Evolutionary conservation across 352 stramenopile genomes (phyloP).

Genomic region (Plasmopara muralis): DNA sequence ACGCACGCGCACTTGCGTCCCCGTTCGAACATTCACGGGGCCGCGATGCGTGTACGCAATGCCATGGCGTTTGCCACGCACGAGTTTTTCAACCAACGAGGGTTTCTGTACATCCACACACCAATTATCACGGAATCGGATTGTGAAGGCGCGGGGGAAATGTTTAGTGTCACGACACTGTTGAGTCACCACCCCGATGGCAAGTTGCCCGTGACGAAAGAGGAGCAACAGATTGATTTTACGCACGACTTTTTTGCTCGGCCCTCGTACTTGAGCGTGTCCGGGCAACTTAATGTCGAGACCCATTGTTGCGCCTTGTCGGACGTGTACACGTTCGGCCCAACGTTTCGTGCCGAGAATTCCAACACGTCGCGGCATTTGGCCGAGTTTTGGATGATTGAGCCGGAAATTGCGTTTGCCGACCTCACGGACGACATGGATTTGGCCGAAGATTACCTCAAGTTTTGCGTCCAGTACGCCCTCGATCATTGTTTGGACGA

Average conservation of each 20-base stretch:
- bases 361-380: slow-evolving; percentile 97
- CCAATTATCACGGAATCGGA: slow-evolving; percentile 95
- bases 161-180: slow-evolving; percentile 93
- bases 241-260: slow-evolving; percentile 89
- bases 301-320: slow-evolving; percentile 87
- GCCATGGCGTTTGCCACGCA: slow-evolving; percentile 91
- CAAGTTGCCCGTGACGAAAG: slow-evolving; percentile 48
- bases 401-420: slow-evolving; percentile 90
- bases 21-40: slow-evolving; percentile 87
- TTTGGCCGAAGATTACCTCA: slow-evolving; percentile 95
- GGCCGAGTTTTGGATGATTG: slow-evolving; percentile 98
- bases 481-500: slow-evolving; percentile 90
- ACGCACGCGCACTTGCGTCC: slow-evolving; percentile 90
- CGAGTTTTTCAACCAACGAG: slow-evolving; percentile 89
- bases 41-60: slow-evolving; percentile 90
- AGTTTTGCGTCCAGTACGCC: slow-evolving; percentile 91
- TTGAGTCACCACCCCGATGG: slow-evolving; percentile 76
- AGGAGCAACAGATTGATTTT: slow-evolving; percentile 79
- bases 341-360: slow-evolving; percentile 99
- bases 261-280: slow-evolving; percentile 89
- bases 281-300: slow-evolving; percentile 96
- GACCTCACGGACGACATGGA: slow-evolving; percentile 91
- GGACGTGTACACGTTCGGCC: slow-evolving; percentile 97
- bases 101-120: slow-evolving; percentile 94
- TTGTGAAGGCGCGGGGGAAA: slow-evolving; percentile 97